phyloP scores from a whole-genome alignment of 1,284 basidiomycete species.

The Apiotrichum brassicae region DNA sequence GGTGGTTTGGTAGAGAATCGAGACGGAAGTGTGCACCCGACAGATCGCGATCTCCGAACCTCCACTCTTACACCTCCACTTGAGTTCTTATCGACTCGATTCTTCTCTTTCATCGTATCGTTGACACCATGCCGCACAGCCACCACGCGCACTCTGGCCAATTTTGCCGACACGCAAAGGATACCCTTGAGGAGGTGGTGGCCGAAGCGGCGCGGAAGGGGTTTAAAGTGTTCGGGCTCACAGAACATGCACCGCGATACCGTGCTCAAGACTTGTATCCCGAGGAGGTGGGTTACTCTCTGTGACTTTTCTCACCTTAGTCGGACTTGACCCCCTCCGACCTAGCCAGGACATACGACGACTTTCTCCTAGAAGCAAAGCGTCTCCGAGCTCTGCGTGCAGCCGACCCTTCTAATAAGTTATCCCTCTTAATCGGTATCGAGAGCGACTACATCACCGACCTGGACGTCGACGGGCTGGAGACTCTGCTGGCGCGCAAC shows the following conservation, averaged over 20 bases:
- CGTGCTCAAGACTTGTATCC: conserved; percentile 77
- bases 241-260: conserved; percentile 92
- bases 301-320: conserved; percentile 3
- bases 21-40: no score
- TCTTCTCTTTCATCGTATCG: neutral
- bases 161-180: conserved; percentile 84
- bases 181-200: conserved; percentile 72
- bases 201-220: conserved; percentile 67
- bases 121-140: conserved; percentile 64
- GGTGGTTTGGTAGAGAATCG: no score
- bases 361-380: conserved; percentile 55
- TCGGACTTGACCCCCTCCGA: conserved; percentile 38
- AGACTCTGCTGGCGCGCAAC: conserved; percentile 50
- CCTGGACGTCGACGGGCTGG: conserved; percentile 56
- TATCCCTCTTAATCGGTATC: conserved; percentile 77
- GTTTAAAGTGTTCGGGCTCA: conserved; percentile 78
- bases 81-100: neutral
- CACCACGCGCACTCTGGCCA: conserved; percentile 96
- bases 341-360: conserved; percentile 25
- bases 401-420: conserved; percentile 52
- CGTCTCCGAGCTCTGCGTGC: conserved; percentile 53
- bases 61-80: no score
- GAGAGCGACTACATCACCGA: conserved; percentile 86
- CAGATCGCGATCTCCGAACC: no score
- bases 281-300: conserved; percentile 66